phyloP scores from a whole-genome alignment of 2,329 filamentous ascomycete genomes.

The Fusarium citri region DNA sequence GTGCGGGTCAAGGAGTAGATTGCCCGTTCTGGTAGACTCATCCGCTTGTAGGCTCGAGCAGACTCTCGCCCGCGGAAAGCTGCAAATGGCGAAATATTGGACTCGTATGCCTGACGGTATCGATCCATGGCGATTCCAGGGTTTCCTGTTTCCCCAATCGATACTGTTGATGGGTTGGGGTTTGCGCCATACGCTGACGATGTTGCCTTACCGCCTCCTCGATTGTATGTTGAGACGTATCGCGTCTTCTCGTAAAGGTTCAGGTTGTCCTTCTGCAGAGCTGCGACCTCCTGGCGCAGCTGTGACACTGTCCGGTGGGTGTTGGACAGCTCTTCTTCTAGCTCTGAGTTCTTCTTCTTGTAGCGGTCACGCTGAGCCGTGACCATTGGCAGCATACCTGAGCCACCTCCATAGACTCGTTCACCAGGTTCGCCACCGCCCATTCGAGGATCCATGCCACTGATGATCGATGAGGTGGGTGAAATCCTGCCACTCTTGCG shows the following conservation, averaged over 20 bases:
- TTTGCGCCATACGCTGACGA: slow-evolving; percentile 75
- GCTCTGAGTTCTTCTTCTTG: slow-evolving; percentile 92
- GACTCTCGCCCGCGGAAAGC: slow-evolving; percentile 95
- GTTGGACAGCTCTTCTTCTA: slow-evolving; percentile 91
- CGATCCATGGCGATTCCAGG: slow-evolving; percentile 80
- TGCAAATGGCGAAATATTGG: slow-evolving; percentile 94
- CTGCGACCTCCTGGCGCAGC: slow-evolving; percentile 88
- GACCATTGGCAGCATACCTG: slow-evolving; percentile 96
- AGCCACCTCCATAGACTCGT: slow-evolving; percentile 74
- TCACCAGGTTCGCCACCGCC: slow-evolving; percentile 64
- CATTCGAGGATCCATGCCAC: slow-evolving; percentile 82
- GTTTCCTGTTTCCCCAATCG: slow-evolving; percentile 64
- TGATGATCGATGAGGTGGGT: slow-evolving; percentile 97
- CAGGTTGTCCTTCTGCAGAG: slow-evolving; percentile 94
- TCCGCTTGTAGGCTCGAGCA: slow-evolving; percentile 87
- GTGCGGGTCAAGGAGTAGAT: slow-evolving; percentile 92
- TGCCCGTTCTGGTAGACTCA: slow-evolving; percentile 90
- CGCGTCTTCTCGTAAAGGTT: slow-evolving; percentile 97
- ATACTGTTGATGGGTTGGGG: slow-evolving; percentile 80
- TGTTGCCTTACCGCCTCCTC: slow-evolving; percentile 70
- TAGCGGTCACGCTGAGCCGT: slow-evolving; percentile 98
- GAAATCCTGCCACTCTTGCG: slow-evolving; percentile 79
- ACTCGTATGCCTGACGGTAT: slow-evolving; percentile 93
- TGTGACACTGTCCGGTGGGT: slow-evolving; percentile 84
- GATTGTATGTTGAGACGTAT: slow-evolving; percentile 93